phyloP scores from a whole-genome alignment of 805 yeast genomes.

The Pichia cephalocereana region DNA sequence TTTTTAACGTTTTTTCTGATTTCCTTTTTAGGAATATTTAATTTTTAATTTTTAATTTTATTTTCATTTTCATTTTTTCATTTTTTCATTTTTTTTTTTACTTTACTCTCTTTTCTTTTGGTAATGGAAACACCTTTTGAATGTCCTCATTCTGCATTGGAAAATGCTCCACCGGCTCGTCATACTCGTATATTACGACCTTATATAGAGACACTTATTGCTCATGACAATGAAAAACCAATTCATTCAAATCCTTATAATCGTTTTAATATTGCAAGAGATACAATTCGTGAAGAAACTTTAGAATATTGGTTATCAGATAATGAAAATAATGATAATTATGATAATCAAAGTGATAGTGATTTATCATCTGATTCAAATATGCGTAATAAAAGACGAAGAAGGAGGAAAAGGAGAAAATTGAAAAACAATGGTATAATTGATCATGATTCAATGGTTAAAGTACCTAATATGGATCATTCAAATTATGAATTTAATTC shows the following conservation, averaged over 20 bases:
- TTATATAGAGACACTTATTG: constrained; percentile 2
- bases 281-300: constrained; percentile 13
- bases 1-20: too few relatives aligned
- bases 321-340: constrained; percentile 2
- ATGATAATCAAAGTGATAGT: not conserved
- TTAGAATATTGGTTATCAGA: constrained; percentile 17
- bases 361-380: not conserved
- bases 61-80: too few relatives aligned
- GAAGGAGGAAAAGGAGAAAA: not conserved
- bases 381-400: not conserved
- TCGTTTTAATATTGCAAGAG: constrained; percentile 6
- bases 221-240: constrained; percentile 3
- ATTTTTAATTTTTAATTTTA: too few relatives aligned
- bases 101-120: not conserved
- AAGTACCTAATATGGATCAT: not conserved
- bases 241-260: constrained; percentile 8
- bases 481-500: not conserved
- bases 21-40: too few relatives aligned
- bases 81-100: too few relatives aligned
- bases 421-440: not conserved
- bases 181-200: constrained; percentile 4
- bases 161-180: not conserved
- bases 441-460: not conserved
- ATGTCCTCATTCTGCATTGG: not conserved
- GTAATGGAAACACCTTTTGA: constrained; percentile 5